Evolutionary conservation across 768 basidiomycete genomes (phyloP), one percentile per base, ranked within the genome.

Genomic region (Crepidotus variabilis): DNA sequence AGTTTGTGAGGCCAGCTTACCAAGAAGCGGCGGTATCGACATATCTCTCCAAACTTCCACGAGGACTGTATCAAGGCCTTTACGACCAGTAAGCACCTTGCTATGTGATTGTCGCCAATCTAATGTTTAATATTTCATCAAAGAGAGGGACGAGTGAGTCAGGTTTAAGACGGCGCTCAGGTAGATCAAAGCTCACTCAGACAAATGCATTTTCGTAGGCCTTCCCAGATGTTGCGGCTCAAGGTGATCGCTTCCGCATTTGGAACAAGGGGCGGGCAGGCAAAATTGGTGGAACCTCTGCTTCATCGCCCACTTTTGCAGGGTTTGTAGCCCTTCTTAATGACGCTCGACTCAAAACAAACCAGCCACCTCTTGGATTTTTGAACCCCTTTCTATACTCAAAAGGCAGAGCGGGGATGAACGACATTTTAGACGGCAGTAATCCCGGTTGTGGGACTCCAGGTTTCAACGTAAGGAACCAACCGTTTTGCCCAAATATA

Each of bases 191-290:
- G 78, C 57, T 70, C 8, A 74, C 77, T 36, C 71, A 59, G 71
- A 82, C 75, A 64, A 80, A 81, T 60, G 33, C 75, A 80, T n/a
- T n/a, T n/a, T n/a, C 28, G 8, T 28, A 28, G 24, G 81, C 68
- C n/a, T 81, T 66, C 67, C 81, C 81, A 1, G 81, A 82, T 61
- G 60, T 82, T 18, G 73, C 80, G 34, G 81, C 79, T 1, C 80
- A 83, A 24, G 79, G 78, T 51, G 66, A 65, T 39, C 65, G 63
- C 34, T 54, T 66, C 6, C 51, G 63, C 36, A 63, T 72, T 18
- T 56, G 66, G 8, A 58, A 75, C n/a, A 68, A 69, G 13, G 77
- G 76, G 14, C 63, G 63, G 39, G 73, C 72, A 23, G 62, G 24
- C 0, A 70, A 62, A 5, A 71, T 80, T 0, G 77, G 71, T 24